Conservation (phyloP, 1,139 yeast species). For the Debaryomycetaceae sp. region DNA sequence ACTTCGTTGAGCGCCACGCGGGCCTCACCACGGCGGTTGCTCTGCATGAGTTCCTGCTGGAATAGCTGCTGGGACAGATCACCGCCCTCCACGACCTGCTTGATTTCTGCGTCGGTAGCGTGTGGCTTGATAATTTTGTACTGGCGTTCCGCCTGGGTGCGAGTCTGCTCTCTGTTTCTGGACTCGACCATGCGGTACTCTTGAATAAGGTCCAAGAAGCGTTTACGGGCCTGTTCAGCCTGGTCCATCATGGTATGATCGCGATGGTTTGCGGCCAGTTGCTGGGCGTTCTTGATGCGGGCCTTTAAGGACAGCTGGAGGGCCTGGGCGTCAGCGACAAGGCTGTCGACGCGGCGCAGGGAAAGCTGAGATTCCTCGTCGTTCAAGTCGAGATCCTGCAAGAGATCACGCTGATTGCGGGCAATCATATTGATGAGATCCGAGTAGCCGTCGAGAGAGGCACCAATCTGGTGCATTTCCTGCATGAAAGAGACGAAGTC, state of each 20-base stretch:
- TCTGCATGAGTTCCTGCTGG: constrained; percentile 85
- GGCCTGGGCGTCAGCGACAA: constrained; percentile 69
- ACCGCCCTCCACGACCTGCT: constrained; percentile 57
- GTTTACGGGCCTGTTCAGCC: constrained; percentile 79
- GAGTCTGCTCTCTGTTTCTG: constrained; percentile 73
- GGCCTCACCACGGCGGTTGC: constrained; percentile 95
- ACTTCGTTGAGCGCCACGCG: constrained; percentile 92
- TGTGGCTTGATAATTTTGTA: constrained; percentile 88
- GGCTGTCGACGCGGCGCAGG: constrained; percentile 66
- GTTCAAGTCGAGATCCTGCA: constrained; percentile 67
- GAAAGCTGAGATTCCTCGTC: constrained; percentile 66
- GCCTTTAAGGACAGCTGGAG: constrained; percentile 66
- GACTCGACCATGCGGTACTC: constrained; percentile 82
- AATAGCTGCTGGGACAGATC: constrained; percentile 77
- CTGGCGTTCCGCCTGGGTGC: constrained; percentile 87
- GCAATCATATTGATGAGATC: constrained; percentile 68
- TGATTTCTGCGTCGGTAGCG: constrained; percentile 77
- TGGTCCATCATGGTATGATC: constrained; percentile 82
- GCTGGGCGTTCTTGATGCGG: constrained; percentile 67
- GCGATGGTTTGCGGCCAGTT: constrained; percentile 47
- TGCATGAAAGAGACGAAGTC: constrained; percentile 75
- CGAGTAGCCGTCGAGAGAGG: constrained; percentile 71
- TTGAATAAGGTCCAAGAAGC: constrained; percentile 78
- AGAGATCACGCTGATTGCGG: constrained; percentile 67
- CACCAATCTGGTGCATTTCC: constrained; percentile 73